These are phyloP conservation scores for Paulownia fortunei DNA, from an alignment of 257 asterid genomes.

Conservation along the genomic window DNA sequence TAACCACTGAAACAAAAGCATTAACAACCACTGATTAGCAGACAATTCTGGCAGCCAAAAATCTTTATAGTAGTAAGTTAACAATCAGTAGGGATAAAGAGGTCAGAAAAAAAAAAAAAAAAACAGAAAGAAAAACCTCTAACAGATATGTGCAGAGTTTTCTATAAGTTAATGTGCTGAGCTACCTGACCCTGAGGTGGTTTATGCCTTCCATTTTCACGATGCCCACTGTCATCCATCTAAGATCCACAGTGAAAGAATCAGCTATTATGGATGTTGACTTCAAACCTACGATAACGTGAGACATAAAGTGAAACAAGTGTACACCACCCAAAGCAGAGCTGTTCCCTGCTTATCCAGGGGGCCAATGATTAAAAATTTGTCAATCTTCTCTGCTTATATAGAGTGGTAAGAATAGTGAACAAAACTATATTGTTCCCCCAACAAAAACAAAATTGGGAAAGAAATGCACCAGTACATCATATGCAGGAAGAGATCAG, in stretches of 20 bases:
- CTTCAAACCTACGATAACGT: slow-evolving; percentile 6
- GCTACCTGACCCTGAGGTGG: slow-evolving; percentile 86
- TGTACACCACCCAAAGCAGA: not conserved
- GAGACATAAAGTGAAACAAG: slow-evolving; percentile 32
- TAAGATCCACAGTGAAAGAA: slow-evolving; percentile 28
- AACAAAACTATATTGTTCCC: not conserved
- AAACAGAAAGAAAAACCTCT: no score
- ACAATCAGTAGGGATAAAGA: not conserved
- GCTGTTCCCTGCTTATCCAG: not conserved
- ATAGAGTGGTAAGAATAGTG: not conserved
- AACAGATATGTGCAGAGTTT: not conserved
- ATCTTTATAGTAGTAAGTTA: not conserved
- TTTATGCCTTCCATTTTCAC: slow-evolving; percentile 89
- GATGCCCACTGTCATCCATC: slow-evolving; percentile 86
- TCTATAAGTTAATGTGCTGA: not conserved
- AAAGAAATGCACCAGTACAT: slow-evolving; percentile 20
- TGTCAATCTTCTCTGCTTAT: not conserved
- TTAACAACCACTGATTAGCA: not conserved
- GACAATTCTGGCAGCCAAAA: not conserved
- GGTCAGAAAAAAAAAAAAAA: not conserved
- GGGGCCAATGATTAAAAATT: not conserved
- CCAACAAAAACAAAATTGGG: not conserved
- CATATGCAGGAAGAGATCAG: slow-evolving; percentile 5
- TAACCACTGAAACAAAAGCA: slow-evolving; percentile 71
- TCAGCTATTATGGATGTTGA: slow-evolving; percentile 18